These are phyloP conservation scores for Leccinellum rugosiceps DNA, from an alignment of 768 basidiomycete species.

Conservation along the genomic window DNA sequence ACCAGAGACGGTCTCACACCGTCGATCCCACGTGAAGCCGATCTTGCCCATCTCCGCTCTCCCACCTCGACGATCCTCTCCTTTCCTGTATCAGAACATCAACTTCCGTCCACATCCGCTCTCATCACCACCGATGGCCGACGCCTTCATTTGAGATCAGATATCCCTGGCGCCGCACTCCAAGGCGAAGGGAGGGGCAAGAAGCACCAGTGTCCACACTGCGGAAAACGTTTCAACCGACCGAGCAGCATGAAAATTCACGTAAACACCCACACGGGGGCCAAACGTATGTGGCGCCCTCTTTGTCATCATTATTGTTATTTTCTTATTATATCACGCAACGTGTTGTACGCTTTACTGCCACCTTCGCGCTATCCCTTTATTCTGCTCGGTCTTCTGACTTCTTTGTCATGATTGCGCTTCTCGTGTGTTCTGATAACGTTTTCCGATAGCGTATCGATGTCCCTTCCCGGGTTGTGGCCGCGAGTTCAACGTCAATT, in stretches of 20 bases:
- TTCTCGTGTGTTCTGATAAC: conserved; percentile 12
- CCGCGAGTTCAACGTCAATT: conserved; percentile 78
- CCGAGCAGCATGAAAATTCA: conserved; percentile 42
- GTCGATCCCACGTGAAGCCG: conserved; percentile 31
- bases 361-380: conserved; percentile 10
- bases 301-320: not conserved
- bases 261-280: conserved; percentile 41
- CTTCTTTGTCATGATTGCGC: not conserved
- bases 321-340: conserved; percentile 13
- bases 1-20: conserved; percentile 21
- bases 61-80: conserved; percentile 33
- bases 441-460: conserved; percentile 51
- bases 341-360: conserved; percentile 21
- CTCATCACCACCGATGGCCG: conserved; percentile 29
- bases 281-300: conserved; percentile 32
- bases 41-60: conserved; percentile 30
- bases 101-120: conserved; percentile 17
- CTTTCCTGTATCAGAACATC: conserved; percentile 33
- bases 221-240: conserved; percentile 41
- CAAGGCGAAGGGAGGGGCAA: conserved; percentile 33
- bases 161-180: conserved; percentile 24
- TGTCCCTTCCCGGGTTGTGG: conserved; percentile 75
- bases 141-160: conserved; percentile 29
- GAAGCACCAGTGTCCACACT: conserved; percentile 37
- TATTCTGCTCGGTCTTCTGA: not conserved